phyloP scores from a whole-genome alignment of 345 rosid genomes.

The Eucalyptus regnans region DNA sequence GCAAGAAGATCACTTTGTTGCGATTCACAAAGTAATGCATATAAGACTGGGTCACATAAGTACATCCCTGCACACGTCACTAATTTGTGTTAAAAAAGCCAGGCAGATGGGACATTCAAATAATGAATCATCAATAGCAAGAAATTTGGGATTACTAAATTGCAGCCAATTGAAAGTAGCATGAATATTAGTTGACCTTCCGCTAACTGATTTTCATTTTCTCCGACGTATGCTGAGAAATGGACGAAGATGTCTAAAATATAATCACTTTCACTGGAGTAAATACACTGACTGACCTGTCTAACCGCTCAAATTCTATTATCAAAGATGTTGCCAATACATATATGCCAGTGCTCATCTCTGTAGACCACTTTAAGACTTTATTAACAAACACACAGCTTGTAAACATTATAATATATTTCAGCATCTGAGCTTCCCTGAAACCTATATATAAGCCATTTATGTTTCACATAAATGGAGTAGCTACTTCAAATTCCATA shows the following conservation, averaged over 20 bases:
- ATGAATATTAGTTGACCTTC: neutral
- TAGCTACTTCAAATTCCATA: neutral
- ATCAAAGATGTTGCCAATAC: neutral
- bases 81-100: neutral
- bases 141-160: neutral
- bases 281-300: neutral
- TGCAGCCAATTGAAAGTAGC: neutral
- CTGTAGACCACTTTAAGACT: neutral
- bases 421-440: neutral
- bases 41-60: conserved; percentile 47
- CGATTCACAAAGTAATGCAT: conserved; percentile 32
- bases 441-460: neutral
- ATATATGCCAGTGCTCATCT: neutral
- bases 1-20: conserved; percentile 54
- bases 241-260: neutral
- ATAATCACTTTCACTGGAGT: neutral
- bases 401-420: neutral
- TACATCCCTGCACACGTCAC: conserved; percentile 52
- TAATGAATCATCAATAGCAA: neutral
- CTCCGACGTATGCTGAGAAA: neutral
- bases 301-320: neutral
- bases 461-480: neutral
- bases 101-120: neutral
- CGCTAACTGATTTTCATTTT: neutral
- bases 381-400: neutral